Percentiles rank a stretch among this genome's conserved stretches.
phyloP scores from a whole-genome alignment of 1,139 yeast species.

The Candida dubliniensis region DNA sequence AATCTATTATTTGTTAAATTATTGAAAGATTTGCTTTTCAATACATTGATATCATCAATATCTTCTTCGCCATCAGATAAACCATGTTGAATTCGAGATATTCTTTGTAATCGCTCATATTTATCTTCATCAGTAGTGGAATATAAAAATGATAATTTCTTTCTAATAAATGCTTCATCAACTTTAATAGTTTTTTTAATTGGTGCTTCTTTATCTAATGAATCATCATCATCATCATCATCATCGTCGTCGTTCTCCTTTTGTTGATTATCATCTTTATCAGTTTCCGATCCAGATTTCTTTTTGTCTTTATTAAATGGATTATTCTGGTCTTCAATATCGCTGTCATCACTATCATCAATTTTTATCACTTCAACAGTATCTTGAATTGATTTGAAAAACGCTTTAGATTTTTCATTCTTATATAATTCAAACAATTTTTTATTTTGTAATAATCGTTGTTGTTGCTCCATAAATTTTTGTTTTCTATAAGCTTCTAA shows the following conservation, averaged over 20 bases:
- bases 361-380: constrained; percentile 21
- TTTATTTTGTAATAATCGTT: constrained; percentile 55
- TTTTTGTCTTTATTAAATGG: constrained; percentile 15
- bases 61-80: constrained; percentile 25
- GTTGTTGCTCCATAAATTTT: constrained; percentile 56
- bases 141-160: constrained; percentile 61
- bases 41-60: constrained; percentile 44
- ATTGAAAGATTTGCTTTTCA: constrained; percentile 49
- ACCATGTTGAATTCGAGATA: constrained; percentile 41
- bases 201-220: constrained; percentile 16
- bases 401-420: constrained; percentile 66
- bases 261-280: constrained; percentile 21
- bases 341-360: constrained; percentile 28
- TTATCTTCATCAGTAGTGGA: constrained; percentile 34
- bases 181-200: constrained; percentile 26
- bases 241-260: constrained; percentile 7
- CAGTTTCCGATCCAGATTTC: constrained; percentile 21
- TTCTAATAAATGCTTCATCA: constrained; percentile 61
- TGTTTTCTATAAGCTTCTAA: constrained; percentile 51
- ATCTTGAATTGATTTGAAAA: constrained; percentile 70
- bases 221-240: constrained; percentile 19
- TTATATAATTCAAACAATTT: constrained; percentile 47
- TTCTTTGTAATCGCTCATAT: constrained; percentile 33
- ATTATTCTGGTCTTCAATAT: constrained; percentile 9
- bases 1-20: constrained; percentile 27